Conservation (phyloP, 225 moss, liverwort and hornwort species). For the Lunularia cruciata region DNA sequence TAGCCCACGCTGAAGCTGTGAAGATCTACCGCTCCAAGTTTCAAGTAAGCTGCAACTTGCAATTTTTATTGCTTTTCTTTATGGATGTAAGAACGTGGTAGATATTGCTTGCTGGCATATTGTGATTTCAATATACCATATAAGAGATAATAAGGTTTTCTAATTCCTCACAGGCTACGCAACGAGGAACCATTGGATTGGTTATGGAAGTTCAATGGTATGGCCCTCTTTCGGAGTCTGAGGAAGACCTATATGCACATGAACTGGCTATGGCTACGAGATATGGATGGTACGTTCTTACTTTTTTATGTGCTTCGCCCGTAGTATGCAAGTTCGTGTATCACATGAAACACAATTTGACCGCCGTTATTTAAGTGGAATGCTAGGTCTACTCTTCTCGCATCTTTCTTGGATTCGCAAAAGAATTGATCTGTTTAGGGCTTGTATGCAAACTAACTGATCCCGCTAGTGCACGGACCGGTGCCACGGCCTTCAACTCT, state of each 20-base stretch:
- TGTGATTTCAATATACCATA: too few relatives aligned
- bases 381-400: not conserved
- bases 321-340: too few relatives aligned
- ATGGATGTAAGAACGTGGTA: not conserved
- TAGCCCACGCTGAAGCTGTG: conserved; percentile 55
- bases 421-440: too few relatives aligned
- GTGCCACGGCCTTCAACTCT: too few relatives aligned
- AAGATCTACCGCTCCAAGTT: conserved; percentile 46
- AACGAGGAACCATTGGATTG: conserved; percentile 43
- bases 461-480: too few relatives aligned
- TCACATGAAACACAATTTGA: too few relatives aligned
- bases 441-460: too few relatives aligned
- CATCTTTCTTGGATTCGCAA: too few relatives aligned
- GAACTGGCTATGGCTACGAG: conserved; percentile 42
- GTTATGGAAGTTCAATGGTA: conserved; percentile 49
- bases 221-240: conserved; percentile 44
- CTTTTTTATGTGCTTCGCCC: not conserved
- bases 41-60: conserved; percentile 42
- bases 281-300: not conserved
- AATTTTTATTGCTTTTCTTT: too few relatives aligned
- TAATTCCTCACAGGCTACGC: conserved; percentile 28
- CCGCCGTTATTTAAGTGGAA: not conserved
- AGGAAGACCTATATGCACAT: conserved; percentile 51
- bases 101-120: too few relatives aligned
- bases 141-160: too few relatives aligned